These are phyloP conservation scores for Pythium oligandrum DNA, from an alignment of 352 stramenopile genomes.

Conservation along the genomic window DNA sequence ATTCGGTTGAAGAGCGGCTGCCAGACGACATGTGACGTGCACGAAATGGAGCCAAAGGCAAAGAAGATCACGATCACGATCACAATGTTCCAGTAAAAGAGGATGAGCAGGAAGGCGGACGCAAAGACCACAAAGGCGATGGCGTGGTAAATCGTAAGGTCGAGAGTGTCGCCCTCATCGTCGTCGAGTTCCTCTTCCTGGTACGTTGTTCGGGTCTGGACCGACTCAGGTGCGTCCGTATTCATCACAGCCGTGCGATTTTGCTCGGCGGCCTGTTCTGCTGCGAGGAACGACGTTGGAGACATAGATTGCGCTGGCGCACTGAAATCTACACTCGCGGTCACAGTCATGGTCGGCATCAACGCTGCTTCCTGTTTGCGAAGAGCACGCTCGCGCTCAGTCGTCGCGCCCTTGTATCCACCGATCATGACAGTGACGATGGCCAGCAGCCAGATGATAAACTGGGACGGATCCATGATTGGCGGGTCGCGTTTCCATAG, in stretches of 20 bases:
- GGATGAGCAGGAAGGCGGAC: constrained; percentile 84
- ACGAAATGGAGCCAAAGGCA: constrained; percentile 48
- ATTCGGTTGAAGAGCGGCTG: constrained; percentile 44
- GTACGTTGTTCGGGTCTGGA: background rate
- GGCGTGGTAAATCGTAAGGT: constrained; percentile 86
- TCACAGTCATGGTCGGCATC: background rate
- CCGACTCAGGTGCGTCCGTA: background rate
- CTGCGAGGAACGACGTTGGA: background rate
- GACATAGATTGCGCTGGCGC: background rate
- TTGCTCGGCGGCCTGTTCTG: background rate
- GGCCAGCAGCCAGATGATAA: constrained; percentile 75
- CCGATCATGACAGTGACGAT: constrained; percentile 64
- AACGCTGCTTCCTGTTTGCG: constrained; percentile 10
- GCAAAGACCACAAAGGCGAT: constrained; percentile 89
- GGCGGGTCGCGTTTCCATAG: constrained; percentile 62
- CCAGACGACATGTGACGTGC: constrained; percentile 54
- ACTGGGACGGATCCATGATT: constrained; percentile 52
- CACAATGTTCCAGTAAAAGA: constrained; percentile 87
- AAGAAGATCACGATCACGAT: constrained; percentile 76
- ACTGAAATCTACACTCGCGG: background rate
- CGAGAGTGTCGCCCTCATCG: constrained; percentile 72
- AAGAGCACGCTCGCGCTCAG: constrained; percentile 64
- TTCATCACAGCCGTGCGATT: background rate
- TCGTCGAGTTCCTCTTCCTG: constrained; percentile 25
- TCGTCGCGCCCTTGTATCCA: constrained; percentile 62